Evolutionary conservation across 106 monocot genomes (phyloP).

Genomic region (Chionographis japonica): DNA sequence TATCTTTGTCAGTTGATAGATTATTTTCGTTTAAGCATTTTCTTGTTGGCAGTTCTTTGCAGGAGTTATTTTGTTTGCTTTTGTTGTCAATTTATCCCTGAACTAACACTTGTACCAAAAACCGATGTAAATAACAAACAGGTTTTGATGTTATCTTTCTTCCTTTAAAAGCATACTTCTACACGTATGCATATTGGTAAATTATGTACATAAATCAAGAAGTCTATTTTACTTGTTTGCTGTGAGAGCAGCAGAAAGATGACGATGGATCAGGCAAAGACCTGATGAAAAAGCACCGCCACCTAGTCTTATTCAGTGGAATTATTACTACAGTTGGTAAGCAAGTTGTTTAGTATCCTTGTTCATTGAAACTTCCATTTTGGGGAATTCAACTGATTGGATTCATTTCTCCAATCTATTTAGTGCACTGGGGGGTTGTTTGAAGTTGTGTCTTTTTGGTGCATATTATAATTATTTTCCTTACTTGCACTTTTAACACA

Average conservation of each 20-base stretch:
- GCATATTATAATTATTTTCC: too few relatives aligned
- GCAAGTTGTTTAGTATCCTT: slow-evolving; percentile 3
- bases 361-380: neutral
- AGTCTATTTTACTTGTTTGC: slow-evolving; percentile 14
- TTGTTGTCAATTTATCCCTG: slow-evolving; percentile 83
- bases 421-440: too few relatives aligned
- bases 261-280: slow-evolving; percentile 82
- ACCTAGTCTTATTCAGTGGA: slow-evolving; percentile 89
- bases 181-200: too few relatives aligned
- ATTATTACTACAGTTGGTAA: slow-evolving; percentile 94
- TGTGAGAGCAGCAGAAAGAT: slow-evolving; percentile 37
- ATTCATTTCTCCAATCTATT: too few relatives aligned
- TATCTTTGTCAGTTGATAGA: neutral
- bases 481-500: too few relatives aligned
- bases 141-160: slow-evolving; percentile 17
- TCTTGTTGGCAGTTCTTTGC: slow-evolving; percentile 68
- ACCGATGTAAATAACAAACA: slow-evolving; percentile 22
- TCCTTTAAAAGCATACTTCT: neutral
- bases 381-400: neutral
- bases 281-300: slow-evolving; percentile 83
- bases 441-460: too few relatives aligned
- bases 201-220: neutral
- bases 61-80: slow-evolving; percentile 78
- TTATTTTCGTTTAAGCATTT: slow-evolving; percentile 2
- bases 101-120: slow-evolving; percentile 52